Evolutionary conservation across 2,329 filamentous ascomycete species (phyloP), one percentile per base, ranked within the genome.

Genomic region (Botrytis fabae): DNA sequence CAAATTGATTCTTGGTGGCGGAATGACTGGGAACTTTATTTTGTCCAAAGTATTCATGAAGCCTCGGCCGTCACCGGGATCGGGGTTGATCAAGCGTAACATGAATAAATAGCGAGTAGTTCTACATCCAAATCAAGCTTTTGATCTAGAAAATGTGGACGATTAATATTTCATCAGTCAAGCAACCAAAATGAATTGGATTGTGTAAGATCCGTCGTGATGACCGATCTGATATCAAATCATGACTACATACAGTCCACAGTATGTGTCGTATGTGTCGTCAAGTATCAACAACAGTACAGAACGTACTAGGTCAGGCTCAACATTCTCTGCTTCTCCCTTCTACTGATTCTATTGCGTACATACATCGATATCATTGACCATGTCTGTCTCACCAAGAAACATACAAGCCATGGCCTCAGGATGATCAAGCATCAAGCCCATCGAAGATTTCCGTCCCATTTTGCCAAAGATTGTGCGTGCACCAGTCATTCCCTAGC

Each of bases 1-100:
- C 42, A 10, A 44, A 28, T 44, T 22, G 7, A 9, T 22, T 35
- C 46, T 22, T 48, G 22, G 62, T 65, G 62, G 62, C 44, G 62
- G n/a, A 44, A 35, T 25, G 9, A 35, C 18, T 20, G 10, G 28
- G 40, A 35, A 35, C 18, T 65, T n/a, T 48, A 38, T 65, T 38
- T 51, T n/a, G 20, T 16, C 2, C 3, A 20, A 16, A 6, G 51
- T 25, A 38, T 25, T 16, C 22, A 20, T 44, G 12, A 48, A 28
- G 44, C 32, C 32, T 66, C 44, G 64, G 44, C 64, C 64, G 64
- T 54, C 64, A 54, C 46, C 64, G 64, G 61, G 61, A 63, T 63
- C 20, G 14, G 44, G 40, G 44, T 63, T 44, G 38, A 63, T 63
- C 16, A 28, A n/a, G 0, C 28, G 57, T 35, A 60, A 38, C 18